Conservation (phyloP, 768 basidiomycete species). For the Rhizopogon rudus region DNA sequence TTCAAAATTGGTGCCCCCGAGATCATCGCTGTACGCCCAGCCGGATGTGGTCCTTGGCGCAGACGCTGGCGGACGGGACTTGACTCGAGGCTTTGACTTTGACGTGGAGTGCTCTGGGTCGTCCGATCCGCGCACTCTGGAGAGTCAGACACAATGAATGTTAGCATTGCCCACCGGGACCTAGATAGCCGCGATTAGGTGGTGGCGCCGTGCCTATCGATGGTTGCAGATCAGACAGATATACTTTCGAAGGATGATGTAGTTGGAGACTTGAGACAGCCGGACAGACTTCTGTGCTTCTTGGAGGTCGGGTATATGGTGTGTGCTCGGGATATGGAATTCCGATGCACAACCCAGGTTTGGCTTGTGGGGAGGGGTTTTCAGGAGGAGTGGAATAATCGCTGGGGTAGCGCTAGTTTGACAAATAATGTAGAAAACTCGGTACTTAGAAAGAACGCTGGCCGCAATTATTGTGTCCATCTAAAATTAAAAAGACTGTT, state of each 20-base stretch:
- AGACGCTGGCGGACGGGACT: too few species aligned
- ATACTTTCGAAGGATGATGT: conserved; percentile 1
- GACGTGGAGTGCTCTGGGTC: not conserved
- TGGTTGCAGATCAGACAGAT: conserved; percentile 1
- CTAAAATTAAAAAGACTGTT: too few species aligned
- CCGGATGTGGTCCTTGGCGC: not conserved
- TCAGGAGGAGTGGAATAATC: not conserved
- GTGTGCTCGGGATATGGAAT: not conserved
- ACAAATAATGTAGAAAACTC: too few species aligned
- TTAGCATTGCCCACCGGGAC: not conserved
- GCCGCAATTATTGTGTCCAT: too few species aligned
- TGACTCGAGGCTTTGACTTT: too few species aligned
- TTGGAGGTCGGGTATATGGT: not conserved
- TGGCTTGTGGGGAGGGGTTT: not conserved
- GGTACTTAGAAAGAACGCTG: too few species aligned
- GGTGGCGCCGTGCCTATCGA: conserved; percentile 6
- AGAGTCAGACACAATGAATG: too few species aligned
- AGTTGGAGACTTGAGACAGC: not conserved
- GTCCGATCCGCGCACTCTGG: not conserved
- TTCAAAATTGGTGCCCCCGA: not conserved
- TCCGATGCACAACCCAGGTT: not conserved
- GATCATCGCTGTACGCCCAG: not conserved
- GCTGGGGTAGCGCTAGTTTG: too few species aligned
- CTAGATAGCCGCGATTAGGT: not conserved
- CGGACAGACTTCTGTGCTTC: not conserved